Evolutionary conservation across 768 basidiomycete species (phyloP).

Genomic region (Russula abietina): DNA sequence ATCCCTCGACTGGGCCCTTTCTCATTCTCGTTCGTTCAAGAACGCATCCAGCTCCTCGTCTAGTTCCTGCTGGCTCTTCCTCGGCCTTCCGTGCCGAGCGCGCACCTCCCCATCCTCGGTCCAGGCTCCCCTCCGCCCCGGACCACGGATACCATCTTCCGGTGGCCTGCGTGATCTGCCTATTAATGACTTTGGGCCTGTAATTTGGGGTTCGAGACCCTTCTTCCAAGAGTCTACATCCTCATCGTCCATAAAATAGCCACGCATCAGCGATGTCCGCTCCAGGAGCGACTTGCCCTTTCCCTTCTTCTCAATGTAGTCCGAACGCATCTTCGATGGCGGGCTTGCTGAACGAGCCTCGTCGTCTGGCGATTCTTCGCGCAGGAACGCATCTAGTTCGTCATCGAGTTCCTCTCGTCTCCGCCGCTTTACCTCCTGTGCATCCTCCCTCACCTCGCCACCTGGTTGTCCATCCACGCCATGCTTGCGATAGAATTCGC

Average conservation of each 20-base stretch:
- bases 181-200: constrained; percentile 26
- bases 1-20: not conserved
- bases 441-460: constrained; percentile 30
- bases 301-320: constrained; percentile 45
- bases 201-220: constrained; percentile 40
- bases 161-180: constrained; percentile 24
- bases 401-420: constrained; percentile 47
- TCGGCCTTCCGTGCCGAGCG: constrained; percentile 35
- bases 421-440: constrained; percentile 30
- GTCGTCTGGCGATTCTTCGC: constrained; percentile 35
- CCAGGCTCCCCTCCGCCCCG: constrained; percentile 13
- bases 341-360: constrained; percentile 31
- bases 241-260: constrained; percentile 32
- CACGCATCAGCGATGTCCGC: constrained; percentile 46
- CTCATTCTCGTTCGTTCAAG: constrained; percentile 38
- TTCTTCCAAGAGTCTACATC: constrained; percentile 30
- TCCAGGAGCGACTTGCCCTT: constrained; percentile 44
- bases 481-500: constrained; percentile 74
- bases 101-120: constrained; percentile 26
- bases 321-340: constrained; percentile 63
- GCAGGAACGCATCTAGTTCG: constrained; percentile 66
- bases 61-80: constrained; percentile 66
- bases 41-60: constrained; percentile 83
- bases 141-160: constrained; percentile 11
- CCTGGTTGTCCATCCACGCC: constrained; percentile 57